A percentile compares a stretch with the other conserved stretches of the same genome.
Conservation (phyloP, 768 basidiomycete species). For the Leccinum uliginosum region DNA sequence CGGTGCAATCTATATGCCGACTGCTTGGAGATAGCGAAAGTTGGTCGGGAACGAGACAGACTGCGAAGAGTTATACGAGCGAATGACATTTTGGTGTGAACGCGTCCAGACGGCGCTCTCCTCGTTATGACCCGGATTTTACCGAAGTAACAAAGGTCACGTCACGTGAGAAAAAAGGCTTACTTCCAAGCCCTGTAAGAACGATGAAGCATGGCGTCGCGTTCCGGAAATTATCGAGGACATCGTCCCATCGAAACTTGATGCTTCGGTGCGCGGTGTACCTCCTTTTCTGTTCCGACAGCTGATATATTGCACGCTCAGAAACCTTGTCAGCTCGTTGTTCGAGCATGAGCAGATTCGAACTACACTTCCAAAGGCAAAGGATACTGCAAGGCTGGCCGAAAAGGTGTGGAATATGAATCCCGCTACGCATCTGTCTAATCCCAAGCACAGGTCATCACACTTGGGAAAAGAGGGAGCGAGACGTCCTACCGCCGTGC, state of each 20-base stretch:
- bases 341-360: slow-evolving; percentile 94
- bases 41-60: slow-evolving; percentile 25
- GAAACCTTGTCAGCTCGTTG: slow-evolving; percentile 91
- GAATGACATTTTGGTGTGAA: slow-evolving; percentile 32
- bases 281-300: background rate
- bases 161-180: background rate
- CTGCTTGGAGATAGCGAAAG: slow-evolving; percentile 28
- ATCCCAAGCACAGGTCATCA: slow-evolving; percentile 63
- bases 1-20: slow-evolving; percentile 28
- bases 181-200: background rate
- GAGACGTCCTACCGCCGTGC: slow-evolving; percentile 68
- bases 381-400: slow-evolving; percentile 84
- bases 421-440: background rate
- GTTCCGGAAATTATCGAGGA: slow-evolving; percentile 88
- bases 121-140: slow-evolving; percentile 19
- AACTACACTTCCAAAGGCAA: slow-evolving; percentile 93
- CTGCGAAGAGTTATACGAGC: slow-evolving; percentile 31
- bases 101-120: slow-evolving; percentile 10
- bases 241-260: slow-evolving; percentile 86
- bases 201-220: slow-evolving; percentile 93
- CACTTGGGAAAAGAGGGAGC: slow-evolving; percentile 83
- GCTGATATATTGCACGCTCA: slow-evolving; percentile 30
- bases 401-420: slow-evolving; percentile 63
- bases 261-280: slow-evolving; percentile 71
- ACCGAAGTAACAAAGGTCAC: slow-evolving; percentile 14